Conservation (phyloP, 2,329 filamentous ascomycete genomes). For the Nothophaeocryptopus gaeumannii region DNA sequence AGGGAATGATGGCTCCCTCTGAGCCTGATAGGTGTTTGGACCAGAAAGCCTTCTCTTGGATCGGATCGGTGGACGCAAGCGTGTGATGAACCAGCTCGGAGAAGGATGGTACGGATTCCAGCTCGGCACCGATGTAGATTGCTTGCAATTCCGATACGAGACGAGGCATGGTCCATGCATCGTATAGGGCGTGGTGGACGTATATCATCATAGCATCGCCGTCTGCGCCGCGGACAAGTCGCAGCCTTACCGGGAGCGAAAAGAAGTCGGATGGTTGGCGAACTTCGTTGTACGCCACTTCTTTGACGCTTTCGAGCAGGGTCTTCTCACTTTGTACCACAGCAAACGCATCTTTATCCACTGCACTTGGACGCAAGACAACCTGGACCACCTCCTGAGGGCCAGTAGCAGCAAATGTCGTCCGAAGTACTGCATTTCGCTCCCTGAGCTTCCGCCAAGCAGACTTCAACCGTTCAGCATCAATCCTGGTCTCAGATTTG, state of each 20-base stretch:
- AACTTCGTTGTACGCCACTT: conserved; percentile 5
- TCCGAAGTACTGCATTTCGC: conserved; percentile 15
- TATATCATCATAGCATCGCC: conserved; percentile 16
- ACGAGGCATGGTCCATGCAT: conserved; percentile 19
- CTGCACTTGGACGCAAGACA: conserved; percentile 2
- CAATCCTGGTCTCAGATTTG: conserved; percentile 3
- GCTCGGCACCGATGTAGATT: conserved; percentile 4
- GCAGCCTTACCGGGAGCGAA: conserved; percentile 10
- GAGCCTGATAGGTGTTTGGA: conserved; percentile 4
- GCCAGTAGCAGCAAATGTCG: conserved; percentile 8
- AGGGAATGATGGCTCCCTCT: conserved; percentile 6
- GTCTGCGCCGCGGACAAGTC: conserved; percentile 8
- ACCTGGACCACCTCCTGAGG: conserved; percentile 6
- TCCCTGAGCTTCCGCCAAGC: conserved; percentile 12
- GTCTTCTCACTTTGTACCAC: background rate
- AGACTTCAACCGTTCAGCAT: background rate
- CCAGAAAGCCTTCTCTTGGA: conserved; percentile 13
- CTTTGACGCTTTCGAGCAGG: conserved; percentile 9
- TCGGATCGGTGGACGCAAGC: background rate
- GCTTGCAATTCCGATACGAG: conserved; percentile 10
- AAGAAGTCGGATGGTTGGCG: conserved; percentile 14
- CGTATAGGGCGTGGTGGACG: conserved; percentile 19
- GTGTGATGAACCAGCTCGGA: conserved; percentile 10
- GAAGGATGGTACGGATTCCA: conserved; percentile 6
- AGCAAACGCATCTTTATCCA: conserved; percentile 7